Evolutionary conservation across 352 stramenopile genomes (phyloP).

Genomic region (Globisporangium paroecandrum): DNA sequence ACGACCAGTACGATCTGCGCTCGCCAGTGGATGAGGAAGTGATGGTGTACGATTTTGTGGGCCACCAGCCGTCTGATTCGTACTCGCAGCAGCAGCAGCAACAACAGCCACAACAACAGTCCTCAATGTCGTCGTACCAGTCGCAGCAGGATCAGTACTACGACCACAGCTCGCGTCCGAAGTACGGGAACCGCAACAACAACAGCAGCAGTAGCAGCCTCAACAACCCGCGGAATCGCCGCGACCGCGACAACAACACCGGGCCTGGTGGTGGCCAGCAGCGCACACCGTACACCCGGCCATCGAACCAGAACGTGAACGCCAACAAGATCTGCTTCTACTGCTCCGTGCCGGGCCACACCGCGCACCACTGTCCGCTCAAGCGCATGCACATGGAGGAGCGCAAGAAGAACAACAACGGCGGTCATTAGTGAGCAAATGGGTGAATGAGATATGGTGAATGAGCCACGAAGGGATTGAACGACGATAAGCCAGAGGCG

Average conservation of each 20-base stretch:
- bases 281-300: slow-evolving; percentile 9
- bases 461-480: background rate
- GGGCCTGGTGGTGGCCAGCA: background rate
- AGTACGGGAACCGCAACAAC: background rate
- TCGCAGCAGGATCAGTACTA: background rate
- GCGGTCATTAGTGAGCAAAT: background rate
- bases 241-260: slow-evolving; percentile 3
- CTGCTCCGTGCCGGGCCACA: slow-evolving; percentile 6
- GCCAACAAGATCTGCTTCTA: slow-evolving; percentile 10
- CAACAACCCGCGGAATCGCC: background rate
- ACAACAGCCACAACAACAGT: background rate
- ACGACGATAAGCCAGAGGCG: background rate
- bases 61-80: background rate
- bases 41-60: slow-evolving; percentile 11
- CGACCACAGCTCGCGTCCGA: background rate
- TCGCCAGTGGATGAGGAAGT: slow-evolving; percentile 5
- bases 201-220: background rate
- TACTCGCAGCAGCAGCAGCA: background rate
- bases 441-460: background rate
- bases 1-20: slow-evolving; percentile 4
- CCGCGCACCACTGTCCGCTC: slow-evolving; percentile 11
- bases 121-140: background rate
- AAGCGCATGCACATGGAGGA: slow-evolving; percentile 13
- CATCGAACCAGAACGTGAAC: slow-evolving; percentile 2
- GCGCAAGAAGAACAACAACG: slow-evolving; percentile 15